Base-by-base conservation (phyloP, 208 protist genomes). In the Crithidia brevicula region DNA sequence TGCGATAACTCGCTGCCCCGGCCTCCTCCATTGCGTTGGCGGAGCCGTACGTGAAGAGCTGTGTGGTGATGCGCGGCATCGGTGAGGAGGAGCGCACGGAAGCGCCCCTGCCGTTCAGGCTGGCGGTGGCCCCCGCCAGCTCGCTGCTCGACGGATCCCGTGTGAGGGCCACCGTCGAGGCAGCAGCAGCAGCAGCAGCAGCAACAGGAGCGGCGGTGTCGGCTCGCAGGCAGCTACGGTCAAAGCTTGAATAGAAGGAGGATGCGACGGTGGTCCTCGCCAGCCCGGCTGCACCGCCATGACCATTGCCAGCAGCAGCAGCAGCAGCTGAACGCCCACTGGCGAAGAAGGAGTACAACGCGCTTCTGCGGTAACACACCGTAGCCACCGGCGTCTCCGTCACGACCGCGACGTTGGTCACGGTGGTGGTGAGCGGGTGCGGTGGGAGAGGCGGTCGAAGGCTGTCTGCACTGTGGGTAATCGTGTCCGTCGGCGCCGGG, bases 321-420 rank as follows among this genome's bases (percentile, higher is more conserved):
- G 36, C 36, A 40, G 36, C 36, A 0, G 36, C 36, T 13, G 36
- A 7, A 40, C 36, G 10, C 1, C 53, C 65, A 20, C 43, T 11
- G 2, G 53, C 46, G 16, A 71, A 59, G 31, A 71, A 71, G 23
- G 52, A 31, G 53, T 71, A 71, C 16, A 71, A 33, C 4, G 65
- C 65, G 22, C 65, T 71, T 10, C 33, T 22, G 8, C 50, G 45
- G 30, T 62, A 71, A 25, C 54, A 62, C 18, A 28, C 54, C 25
- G 65, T 71, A 11, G 65, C 65, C 16, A 54, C 22, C 6, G 65
- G 65, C 40, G 45, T 58, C 53, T 11, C 40, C 33, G 34, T 40
- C 28, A 58, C 20, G 2, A 28, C 56, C 3, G 56, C 56, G 4
- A 27, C 40, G 42, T 62, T 62, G 16, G 56, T 62, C 3, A 36